phyloP scores from a whole-genome alignment of 495 filamentous ascomycete species.

The Tricharina praecox region DNA sequence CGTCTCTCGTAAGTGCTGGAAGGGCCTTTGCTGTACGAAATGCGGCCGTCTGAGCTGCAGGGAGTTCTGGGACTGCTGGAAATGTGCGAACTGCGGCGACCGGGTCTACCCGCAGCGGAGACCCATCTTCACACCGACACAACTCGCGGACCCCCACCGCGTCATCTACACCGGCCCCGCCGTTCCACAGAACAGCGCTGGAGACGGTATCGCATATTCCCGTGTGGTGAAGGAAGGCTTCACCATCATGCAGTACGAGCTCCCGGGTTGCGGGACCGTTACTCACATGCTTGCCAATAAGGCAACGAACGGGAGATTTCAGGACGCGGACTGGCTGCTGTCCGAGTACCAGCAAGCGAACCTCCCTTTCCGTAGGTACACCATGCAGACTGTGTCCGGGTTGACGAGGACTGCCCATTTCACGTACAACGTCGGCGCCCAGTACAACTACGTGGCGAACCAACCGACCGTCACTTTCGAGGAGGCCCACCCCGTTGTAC shows the following conservation, averaged over 20 bases:
- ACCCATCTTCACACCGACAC: constrained; percentile 26
- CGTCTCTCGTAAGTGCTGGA: constrained; percentile 41
- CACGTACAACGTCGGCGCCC: constrained; percentile 60
- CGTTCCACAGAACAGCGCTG: constrained; percentile 13
- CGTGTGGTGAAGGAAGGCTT: constrained; percentile 19
- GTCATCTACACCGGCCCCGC: constrained; percentile 22
- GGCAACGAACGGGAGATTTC: constrained; percentile 31
- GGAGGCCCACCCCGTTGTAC: constrained; percentile 41
- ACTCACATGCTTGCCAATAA: constrained; percentile 44
- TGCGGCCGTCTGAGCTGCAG: constrained; percentile 50
- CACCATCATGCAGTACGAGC: constrained; percentile 25
- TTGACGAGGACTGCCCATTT: constrained; percentile 42
- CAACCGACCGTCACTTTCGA: constrained; percentile 34
- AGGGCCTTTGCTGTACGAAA: constrained; percentile 56
- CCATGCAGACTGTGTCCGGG: constrained; percentile 4
- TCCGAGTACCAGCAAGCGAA: constrained; percentile 39
- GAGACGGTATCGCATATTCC: constrained; percentile 12
- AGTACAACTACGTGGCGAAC: constrained; percentile 62
- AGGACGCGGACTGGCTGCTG: constrained; percentile 51
- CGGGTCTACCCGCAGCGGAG: constrained; percentile 27
- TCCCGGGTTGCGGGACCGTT: constrained; percentile 39
- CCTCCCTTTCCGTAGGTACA: constrained; percentile 42
- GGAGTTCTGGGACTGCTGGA: constrained; percentile 46
- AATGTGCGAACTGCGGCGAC: constrained; percentile 40
- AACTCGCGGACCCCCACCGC: constrained; percentile 25